Base-by-base conservation (phyloP, 164 flowering plant genomes). In the Berberis vulgaris region DNA sequence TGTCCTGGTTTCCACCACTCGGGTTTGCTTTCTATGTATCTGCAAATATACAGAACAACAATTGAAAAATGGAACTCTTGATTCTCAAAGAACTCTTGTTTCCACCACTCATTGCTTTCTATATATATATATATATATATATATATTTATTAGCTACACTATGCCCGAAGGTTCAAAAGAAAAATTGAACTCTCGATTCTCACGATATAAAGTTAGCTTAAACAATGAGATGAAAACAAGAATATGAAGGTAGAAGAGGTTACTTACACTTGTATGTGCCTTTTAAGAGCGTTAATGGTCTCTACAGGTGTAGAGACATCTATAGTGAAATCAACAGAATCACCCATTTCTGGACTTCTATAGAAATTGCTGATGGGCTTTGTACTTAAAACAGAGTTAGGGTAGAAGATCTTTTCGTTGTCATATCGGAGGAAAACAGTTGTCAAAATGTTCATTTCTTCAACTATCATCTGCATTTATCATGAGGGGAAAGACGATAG, bases 1-100 rank as follows among this genome's bases (percentile, higher is more conserved):
- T 82, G 89, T n/a, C 56, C 55, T 1, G 90, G 82, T 39, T 71
- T 79, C 95, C 96, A 89, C 59, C 80, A 79, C 52, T 82, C 74
- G 6, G 91, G 89, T 64, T 86, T 91, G 74, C 84, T 76, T 55
- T 89, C 68, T 41, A 66, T 59, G 62, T 59, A 66, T 56, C 63
- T 58, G 68, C 40, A 58, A 49, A 3, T 12, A 45, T 41, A 53
- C 26, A 63, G 44, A 62, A 9, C 2, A 26, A 45, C 12, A 43
- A 43, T 43, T 11, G 7, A 59, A 7, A 26, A 13, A 45, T 42
- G 7, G 45, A 60, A 45, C 7, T 44, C 41, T 45, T 2, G 13
- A 52, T 8, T 10, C 7, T n/a, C 6, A 45, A 26, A 26, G 26
- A 26, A 26, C 26, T 26, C 26, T 26, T 26, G 26, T 26, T 26